Base-by-base conservation (phyloP, 352 stramenopile species). In the Phytophthora fragariae region DNA sequence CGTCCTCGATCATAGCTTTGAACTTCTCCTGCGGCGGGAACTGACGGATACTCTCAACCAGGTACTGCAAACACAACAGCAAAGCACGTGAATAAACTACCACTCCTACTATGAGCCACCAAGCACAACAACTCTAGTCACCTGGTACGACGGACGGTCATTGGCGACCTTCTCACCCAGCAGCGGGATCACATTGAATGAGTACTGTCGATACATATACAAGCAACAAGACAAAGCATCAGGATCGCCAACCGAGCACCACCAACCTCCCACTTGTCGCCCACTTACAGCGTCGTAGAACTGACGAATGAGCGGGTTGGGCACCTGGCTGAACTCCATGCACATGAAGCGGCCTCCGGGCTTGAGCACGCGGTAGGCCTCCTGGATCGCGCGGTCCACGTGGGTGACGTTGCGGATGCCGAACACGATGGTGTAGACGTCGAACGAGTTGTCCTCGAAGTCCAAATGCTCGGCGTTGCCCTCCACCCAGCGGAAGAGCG, bases 391-490 rank as follows among this genome's bases (percentile, higher is more conserved):
- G 50, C 90, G 89, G 79, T 99, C 95, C 5, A 99, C 94, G 84
- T 99, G 94, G 5, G 98, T 99, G 27, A 99, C 96, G 81, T 99
- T 99, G 19, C 98, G 88, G 66, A 99, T 97, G 24, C 98, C 98
- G 84, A 99, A 99, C 5, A 98, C 97, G 77, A 99, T 99, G 15
- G 98, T 99, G 77, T 99, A 99, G 24, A 99, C 84, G 81, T 99
- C 98, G 77, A 99, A 99, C 46, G 90, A 93, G 77, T 98, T 91
- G 75, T 97, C 88, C 50, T 92, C 82, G 68, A 99, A 99, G 56
- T 87, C 88, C 37, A 99, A 85, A 58, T 91, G 79, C 86, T 99
- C 97, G 2, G 98, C 98, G 80, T 99, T 98, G 56, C 96, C 98
- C 77, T 99, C 85, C 17, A 97, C 83, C 86, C 98, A 99, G 29